These are phyloP conservation scores for Striga hermonthica DNA, from an alignment of 305 asterid species.

Conservation along the genomic window DNA sequence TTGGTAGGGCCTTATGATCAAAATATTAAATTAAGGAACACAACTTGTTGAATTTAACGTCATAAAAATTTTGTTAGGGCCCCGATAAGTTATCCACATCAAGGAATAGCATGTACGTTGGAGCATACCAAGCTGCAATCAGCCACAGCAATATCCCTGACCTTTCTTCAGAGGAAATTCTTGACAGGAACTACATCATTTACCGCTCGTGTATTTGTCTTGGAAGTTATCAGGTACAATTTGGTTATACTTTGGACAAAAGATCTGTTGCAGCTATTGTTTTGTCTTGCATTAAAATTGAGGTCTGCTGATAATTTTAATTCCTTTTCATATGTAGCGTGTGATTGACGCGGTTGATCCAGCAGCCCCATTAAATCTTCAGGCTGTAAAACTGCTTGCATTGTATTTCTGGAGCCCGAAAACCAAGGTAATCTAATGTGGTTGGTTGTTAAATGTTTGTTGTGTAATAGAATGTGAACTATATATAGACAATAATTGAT, in stretches of 20 bases:
- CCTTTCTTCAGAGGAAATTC: slow-evolving; percentile 67
- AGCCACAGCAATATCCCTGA: slow-evolving; percentile 86
- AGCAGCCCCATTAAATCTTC: slow-evolving; percentile 95
- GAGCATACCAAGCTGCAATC: slow-evolving; percentile 97
- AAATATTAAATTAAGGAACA: too few relatives aligned
- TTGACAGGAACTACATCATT: slow-evolving; percentile 79
- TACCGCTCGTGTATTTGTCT: slow-evolving; percentile 89
- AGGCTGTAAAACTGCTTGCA: slow-evolving; percentile 92
- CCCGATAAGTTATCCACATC: slow-evolving; percentile 83
- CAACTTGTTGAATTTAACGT: too few relatives aligned
- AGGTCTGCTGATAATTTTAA: background rate
- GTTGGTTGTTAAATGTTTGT: background rate
- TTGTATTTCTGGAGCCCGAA: slow-evolving; percentile 62
- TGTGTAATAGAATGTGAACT: too few relatives aligned
- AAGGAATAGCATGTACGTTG: slow-evolving; percentile 84
- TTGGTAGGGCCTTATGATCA: too few relatives aligned
- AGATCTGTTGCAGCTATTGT: too few relatives aligned
- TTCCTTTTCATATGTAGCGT: slow-evolving; percentile 43
- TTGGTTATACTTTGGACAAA: background rate
- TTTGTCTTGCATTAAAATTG: too few relatives aligned
- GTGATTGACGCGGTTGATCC: slow-evolving; percentile 87
- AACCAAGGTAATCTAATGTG: slow-evolving; percentile 51
- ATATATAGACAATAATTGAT: background rate
- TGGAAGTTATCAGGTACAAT: slow-evolving; percentile 70
- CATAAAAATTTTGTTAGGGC: slow-evolving; percentile 29